phyloP scores from a whole-genome alignment of 805 yeast genomes.

The Saturnispora sekii region DNA sequence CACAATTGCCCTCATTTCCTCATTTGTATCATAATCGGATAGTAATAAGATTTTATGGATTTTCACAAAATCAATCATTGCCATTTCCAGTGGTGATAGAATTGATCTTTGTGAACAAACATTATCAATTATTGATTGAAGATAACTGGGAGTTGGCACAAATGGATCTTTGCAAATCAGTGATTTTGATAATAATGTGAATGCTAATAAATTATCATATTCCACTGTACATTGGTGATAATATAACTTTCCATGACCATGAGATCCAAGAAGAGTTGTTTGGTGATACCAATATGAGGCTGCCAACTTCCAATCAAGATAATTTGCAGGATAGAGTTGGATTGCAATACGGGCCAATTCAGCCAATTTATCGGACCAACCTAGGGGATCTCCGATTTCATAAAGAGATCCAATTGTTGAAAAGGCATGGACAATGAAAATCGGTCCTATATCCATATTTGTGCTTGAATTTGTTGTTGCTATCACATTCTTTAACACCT shows the following conservation, averaged over 20 bases:
- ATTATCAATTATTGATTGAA: constrained; percentile 69
- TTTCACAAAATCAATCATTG: constrained; percentile 52
- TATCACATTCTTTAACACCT: constrained; percentile 64
- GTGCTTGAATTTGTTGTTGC: constrained; percentile 25
- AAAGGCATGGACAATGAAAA: constrained; percentile 62
- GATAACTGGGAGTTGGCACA: constrained; percentile 72
- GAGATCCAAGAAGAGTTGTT: constrained; percentile 59
- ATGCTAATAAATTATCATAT: constrained; percentile 64
- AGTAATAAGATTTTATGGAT: constrained; percentile 59
- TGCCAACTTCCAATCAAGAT: constrained; percentile 77
- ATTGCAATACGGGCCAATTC: constrained; percentile 84
- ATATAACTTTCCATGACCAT: constrained; percentile 78
- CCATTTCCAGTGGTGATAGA: constrained; percentile 48
- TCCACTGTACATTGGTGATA: constrained; percentile 86
- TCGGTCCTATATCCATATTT: constrained; percentile 15
- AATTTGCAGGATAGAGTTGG: constrained; percentile 68
- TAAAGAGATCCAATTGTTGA: constrained; percentile 41
- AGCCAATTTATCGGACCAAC: constrained; percentile 81
- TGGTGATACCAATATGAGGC: constrained; percentile 73
- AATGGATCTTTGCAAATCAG: constrained; percentile 76
- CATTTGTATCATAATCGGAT: constrained; percentile 46
- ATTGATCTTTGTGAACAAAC: constrained; percentile 57
- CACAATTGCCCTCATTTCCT: constrained; percentile 48
- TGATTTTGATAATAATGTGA: constrained; percentile 69
- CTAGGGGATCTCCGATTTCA: constrained; percentile 25